A percentile compares a stretch with the other conserved stretches of the same genome.
Evolutionary conservation across 139 green algal genomes (phyloP).

Genomic region (Gonium pectorale): DNA sequence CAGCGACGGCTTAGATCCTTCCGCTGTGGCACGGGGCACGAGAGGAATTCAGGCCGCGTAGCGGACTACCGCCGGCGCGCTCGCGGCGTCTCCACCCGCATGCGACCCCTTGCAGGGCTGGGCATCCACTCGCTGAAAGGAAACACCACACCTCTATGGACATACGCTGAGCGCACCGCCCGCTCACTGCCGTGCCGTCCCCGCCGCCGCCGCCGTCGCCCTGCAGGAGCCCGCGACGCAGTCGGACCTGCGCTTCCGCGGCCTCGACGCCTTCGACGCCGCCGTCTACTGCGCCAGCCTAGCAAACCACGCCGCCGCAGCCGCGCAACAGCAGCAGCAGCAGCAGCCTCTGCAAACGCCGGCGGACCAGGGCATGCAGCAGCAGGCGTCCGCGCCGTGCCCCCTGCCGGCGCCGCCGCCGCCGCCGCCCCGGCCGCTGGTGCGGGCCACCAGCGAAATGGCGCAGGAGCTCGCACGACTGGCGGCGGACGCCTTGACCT

Average conservation of each 20-base stretch:
- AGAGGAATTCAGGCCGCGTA: no score
- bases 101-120: no score
- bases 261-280: conserved; percentile 38
- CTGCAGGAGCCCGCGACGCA: conserved; percentile 39
- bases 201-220: neutral
- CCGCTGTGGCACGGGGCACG: no score
- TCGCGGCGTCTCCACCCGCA: no score
- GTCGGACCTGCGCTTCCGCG: conserved; percentile 36
- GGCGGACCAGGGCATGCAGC: neutral
- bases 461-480: conserved; percentile 9
- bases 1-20: no score
- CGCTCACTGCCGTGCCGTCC: neutral
- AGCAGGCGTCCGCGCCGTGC: neutral
- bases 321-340: conserved; percentile 25
- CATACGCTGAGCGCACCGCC: no score
- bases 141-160: no score
- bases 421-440: conserved; percentile 7
- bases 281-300: conserved; percentile 40
- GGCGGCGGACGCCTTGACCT: neutral
- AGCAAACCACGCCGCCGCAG: conserved; percentile 5
- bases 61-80: no score
- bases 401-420: neutral
- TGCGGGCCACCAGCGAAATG: conserved; percentile 26
- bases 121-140: no score
- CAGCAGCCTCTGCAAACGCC: conserved; percentile 2